These are phyloP conservation scores for Wickerhamomyces hampshirensis DNA, from an alignment of 805 yeast species.

Conservation along the genomic window DNA sequence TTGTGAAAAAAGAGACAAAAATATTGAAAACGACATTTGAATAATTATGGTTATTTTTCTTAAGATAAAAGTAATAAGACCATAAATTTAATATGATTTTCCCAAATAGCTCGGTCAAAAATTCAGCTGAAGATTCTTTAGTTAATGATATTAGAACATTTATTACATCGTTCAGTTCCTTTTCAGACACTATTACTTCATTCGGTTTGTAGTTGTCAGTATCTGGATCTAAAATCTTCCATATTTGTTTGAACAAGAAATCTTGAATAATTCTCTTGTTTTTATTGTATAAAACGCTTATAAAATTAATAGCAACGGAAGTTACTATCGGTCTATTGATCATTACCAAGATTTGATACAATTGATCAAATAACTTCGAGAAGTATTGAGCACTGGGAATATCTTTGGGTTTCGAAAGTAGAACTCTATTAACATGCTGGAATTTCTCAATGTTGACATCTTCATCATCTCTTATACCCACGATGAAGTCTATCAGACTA, in stretches of 20 bases:
- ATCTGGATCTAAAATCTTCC: constrained; percentile 40
- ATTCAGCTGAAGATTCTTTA: constrained; percentile 35
- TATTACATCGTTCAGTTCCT: constrained; percentile 52
- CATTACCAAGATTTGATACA: constrained; percentile 51
- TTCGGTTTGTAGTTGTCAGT: constrained; percentile 17
- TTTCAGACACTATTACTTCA: constrained; percentile 37
- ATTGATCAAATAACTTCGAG: constrained; percentile 54
- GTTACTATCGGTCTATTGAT: constrained; percentile 58
- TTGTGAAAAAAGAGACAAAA: constrained; percentile 28
- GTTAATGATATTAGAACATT: constrained; percentile 64
- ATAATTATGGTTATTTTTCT: constrained; percentile 26
- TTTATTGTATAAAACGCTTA: constrained; percentile 45
- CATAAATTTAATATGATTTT: constrained; percentile 30
- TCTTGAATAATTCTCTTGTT: constrained; percentile 50
- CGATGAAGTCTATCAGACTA: constrained; percentile 67
- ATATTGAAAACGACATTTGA: constrained; percentile 28
- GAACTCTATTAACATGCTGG: constrained; percentile 58
- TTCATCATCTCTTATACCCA: constrained; percentile 73
- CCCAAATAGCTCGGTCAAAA: constrained; percentile 29
- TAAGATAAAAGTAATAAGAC: constrained; percentile 32
- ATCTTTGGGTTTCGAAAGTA: constrained; percentile 57
- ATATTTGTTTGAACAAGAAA: constrained; percentile 49
- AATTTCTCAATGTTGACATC: constrained; percentile 62
- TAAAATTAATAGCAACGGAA: constrained; percentile 50
- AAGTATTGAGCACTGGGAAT: constrained; percentile 49